Percentiles rank a stretch among this genome's conserved stretches.
Conservation (phyloP, 768 basidiomycete genomes). For the Trametes cinnabarina region DNA sequence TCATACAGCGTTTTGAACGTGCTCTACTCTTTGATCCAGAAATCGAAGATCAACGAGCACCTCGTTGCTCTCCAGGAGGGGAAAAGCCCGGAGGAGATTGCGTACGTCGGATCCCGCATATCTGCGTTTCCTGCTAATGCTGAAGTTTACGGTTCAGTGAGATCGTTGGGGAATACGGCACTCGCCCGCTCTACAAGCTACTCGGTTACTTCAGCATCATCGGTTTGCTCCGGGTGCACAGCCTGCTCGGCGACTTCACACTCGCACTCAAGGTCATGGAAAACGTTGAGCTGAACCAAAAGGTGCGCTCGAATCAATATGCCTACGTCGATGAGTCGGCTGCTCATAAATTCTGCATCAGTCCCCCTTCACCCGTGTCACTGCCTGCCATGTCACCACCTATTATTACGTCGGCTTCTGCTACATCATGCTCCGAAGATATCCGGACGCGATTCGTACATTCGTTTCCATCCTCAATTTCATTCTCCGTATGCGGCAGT, state of each 20-base stretch:
- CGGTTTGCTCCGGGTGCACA: conserved; percentile 92
- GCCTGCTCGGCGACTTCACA: conserved; percentile 92
- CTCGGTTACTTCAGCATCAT: conserved; percentile 97
- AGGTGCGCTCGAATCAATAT: conserved; percentile 41
- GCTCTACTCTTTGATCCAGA: conserved; percentile 97
- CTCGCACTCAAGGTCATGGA: conserved; percentile 95
- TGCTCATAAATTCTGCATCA: conserved; percentile 24
- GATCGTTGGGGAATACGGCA: conserved; percentile 89
- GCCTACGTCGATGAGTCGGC: not conserved
- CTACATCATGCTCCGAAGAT: conserved; percentile 92
- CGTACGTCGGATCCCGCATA: conserved; percentile 45
- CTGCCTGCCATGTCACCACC: conserved; percentile 93
- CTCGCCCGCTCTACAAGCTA: conserved; percentile 86
- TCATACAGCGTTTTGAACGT: conserved; percentile 98
- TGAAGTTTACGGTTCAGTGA: conserved; percentile 47
- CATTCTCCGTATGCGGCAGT: conserved; percentile 93
- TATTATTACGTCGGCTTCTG: conserved; percentile 97
- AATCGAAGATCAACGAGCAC: conserved; percentile 93
- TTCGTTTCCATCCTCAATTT: conserved; percentile 93
- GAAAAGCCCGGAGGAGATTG: conserved; percentile 78
- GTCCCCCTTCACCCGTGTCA: conserved; percentile 90
- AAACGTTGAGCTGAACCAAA: conserved; percentile 88
- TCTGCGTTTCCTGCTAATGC: not conserved
- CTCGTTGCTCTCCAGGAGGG: conserved; percentile 79
- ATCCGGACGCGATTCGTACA: conserved; percentile 92